Base-by-base conservation (phyloP, 1,284 basidiomycete species). In the Microbotryum silenes-acaulis region DNA sequence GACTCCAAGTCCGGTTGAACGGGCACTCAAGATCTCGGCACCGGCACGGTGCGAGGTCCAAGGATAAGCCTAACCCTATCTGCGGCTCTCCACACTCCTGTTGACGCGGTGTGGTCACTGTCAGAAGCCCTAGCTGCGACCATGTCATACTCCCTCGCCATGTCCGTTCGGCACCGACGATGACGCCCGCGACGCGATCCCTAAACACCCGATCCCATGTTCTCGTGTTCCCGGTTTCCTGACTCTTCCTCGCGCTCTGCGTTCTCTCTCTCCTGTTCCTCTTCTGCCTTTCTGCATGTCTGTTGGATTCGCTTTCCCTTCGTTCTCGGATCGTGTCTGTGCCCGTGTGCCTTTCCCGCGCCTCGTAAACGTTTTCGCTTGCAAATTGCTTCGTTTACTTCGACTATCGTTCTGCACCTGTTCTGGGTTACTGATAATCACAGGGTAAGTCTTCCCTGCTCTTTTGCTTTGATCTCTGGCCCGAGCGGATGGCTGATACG, bases 401-500 rank as follows among this genome's bases (percentile, higher is more conserved):
- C n/a, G 27, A 27, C 23, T 37, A 20, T 46, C 37, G 7, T 56
- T 20, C 23, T 42, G 21, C 44, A n/a, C 45, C 27, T 27, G 7
- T n/a, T 21, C 51, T 46, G 47, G 7, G 21, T 12, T 51, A 47
- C 42, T 20, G 5, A 9, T 6, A n/a, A 23, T 47, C 48, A 59
- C 62, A 64, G 63, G 63, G 63, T 61, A 42, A 45, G 62, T 57
- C 20, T n/a, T 23, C 14, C 20, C 21, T 21, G 9, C 25, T 27
- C 31, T 33, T 44, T 8, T 4, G 18, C 31, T 3, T 16, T 16
- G 4, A n/a, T 37, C 52, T 57, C 12, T 37, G 21, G 6, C 3
- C 20, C n/a, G 48, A 29, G 10, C 4, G 8, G 29, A 23, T 23
- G 48, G 20, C 21, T 50, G 23, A 29, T 50, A 9, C 23, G 14